These are phyloP conservation scores for Pseudofabraea citricarpa DNA, from an alignment of 2,329 filamentous ascomycete species.

Conservation along the genomic window DNA sequence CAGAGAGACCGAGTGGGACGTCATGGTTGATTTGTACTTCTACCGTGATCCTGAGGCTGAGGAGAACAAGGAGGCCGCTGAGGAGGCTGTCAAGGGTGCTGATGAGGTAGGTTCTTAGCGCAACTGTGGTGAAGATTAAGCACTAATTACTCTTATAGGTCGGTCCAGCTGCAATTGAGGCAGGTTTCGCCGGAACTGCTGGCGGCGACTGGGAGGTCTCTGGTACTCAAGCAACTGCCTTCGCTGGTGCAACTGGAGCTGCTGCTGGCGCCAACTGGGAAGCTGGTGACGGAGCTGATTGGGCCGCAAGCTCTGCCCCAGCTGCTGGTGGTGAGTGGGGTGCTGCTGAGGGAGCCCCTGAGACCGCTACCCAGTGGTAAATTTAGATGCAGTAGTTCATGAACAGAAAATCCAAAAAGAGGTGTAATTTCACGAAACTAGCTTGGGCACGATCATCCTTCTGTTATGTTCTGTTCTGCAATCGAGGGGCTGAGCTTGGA, in stretches of 20 bases:
- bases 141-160: slow-evolving; percentile 37
- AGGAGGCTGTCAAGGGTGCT: slow-evolving; percentile 72
- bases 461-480: no score
- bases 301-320: slow-evolving; percentile 42
- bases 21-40: slow-evolving; percentile 99
- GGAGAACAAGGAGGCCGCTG: slow-evolving; percentile 95
- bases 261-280: slow-evolving; percentile 55
- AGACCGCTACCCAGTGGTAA: slow-evolving; percentile 33
- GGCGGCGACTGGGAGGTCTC: slow-evolving; percentile 88
- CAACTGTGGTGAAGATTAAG: neutral
- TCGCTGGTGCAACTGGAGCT: slow-evolving; percentile 52
- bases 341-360: slow-evolving; percentile 39
- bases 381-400: slow-evolving; percentile 9
- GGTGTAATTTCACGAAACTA: neutral
- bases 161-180: slow-evolving; percentile 71
- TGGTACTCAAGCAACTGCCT: slow-evolving; percentile 51
- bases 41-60: slow-evolving; percentile 98
- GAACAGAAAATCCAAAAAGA: slow-evolving; percentile 8
- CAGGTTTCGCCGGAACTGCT: slow-evolving; percentile 64
- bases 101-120: slow-evolving; percentile 52
- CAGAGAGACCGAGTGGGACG: slow-evolving; percentile 97
- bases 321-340: slow-evolving; percentile 42
- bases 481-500: no score
- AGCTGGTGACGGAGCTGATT: slow-evolving; percentile 56
- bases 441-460: no score